phyloP scores from a whole-genome alignment of 768 basidiomycete species.

The Mycena vulgaris region DNA sequence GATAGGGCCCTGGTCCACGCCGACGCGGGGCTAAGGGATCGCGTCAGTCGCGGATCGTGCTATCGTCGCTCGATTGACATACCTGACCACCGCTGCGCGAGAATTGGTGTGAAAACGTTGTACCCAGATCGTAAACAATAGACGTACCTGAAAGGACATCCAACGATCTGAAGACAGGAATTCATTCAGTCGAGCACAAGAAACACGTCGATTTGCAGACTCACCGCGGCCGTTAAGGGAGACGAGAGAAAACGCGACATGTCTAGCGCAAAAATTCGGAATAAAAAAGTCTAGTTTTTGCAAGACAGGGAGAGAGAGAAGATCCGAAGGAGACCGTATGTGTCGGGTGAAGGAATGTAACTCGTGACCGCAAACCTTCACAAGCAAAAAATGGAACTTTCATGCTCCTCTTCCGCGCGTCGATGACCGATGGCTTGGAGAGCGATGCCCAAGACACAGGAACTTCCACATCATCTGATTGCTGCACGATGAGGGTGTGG shows the following conservation, averaged over 20 bases:
- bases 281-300: conserved; percentile 7
- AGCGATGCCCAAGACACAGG: conserved; percentile 1
- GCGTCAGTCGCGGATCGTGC: conserved; percentile 27
- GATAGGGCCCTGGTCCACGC: conserved; percentile 92
- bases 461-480: conserved; percentile 9
- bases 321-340: background rate
- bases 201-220: conserved; percentile 48
- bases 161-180: conserved; percentile 77
- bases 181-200: conserved; percentile 13
- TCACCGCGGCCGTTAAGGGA: conserved; percentile 85
- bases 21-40: conserved; percentile 72
- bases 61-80: conserved; percentile 40
- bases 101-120: conserved; percentile 24
- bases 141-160: conserved; percentile 94
- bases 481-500: background rate
- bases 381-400: background rate
- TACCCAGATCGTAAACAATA: background rate
- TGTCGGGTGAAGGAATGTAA: background rate
- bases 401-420: background rate
- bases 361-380: conserved; percentile 9
- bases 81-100: conserved; percentile 73
- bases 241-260: conserved; percentile 68
- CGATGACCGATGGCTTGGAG: background rate
- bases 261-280: background rate
- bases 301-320: background rate